A percentile compares a stretch with the other conserved stretches of the same genome.
These are phyloP conservation scores for Seminavis robusta DNA, from an alignment of 108 stramenopile species.

Conservation along the genomic window DNA sequence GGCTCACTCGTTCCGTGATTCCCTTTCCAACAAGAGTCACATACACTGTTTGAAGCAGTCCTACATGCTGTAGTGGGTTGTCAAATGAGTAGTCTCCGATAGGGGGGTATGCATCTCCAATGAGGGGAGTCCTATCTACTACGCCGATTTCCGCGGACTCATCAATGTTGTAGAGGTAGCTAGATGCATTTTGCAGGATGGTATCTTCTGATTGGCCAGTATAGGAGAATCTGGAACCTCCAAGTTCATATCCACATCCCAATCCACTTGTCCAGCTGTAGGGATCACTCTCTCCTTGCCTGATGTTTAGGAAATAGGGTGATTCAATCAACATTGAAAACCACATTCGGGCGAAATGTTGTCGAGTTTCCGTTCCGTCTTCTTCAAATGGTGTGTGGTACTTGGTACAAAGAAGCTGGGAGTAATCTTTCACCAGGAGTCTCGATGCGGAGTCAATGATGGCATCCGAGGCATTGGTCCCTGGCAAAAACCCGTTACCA, in stretches of 20 bases:
- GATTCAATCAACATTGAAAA: slow-evolving; percentile 31
- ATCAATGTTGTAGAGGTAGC: slow-evolving; percentile 37
- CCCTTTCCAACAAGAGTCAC: slow-evolving; percentile 11
- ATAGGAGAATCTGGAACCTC: slow-evolving; percentile 28
- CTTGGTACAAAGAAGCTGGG: slow-evolving; percentile 23
- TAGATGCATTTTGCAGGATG: slow-evolving; percentile 23
- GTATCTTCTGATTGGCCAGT: slow-evolving; percentile 5
- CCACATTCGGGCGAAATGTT: slow-evolving; percentile 45
- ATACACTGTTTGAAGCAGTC: slow-evolving; percentile 31
- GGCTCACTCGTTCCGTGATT: slow-evolving; percentile 33
- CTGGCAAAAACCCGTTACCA: slow-evolving; percentile 16
- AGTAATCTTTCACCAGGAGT: slow-evolving; percentile 9
- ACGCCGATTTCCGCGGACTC: slow-evolving; percentile 28
- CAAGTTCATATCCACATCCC: slow-evolving; percentile 44
- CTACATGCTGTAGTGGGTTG: slow-evolving; percentile 25
- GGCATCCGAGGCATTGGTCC: slow-evolving; percentile 7
- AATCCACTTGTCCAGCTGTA: slow-evolving; percentile 41
- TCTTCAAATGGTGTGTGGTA: slow-evolving; percentile 19
- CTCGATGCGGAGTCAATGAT: slow-evolving; percentile 10
- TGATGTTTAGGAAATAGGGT: slow-evolving; percentile 16
- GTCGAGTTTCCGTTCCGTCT: slow-evolving; percentile 3
- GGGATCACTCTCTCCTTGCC: slow-evolving; percentile 36
- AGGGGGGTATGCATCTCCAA: slow-evolving; percentile 20
- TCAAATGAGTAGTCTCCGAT: slow-evolving; percentile 11
- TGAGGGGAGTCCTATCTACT: slow-evolving; percentile 22